Conservation (phyloP, 495 filamentous ascomycete species). For the Pyrenula massariospora region DNA sequence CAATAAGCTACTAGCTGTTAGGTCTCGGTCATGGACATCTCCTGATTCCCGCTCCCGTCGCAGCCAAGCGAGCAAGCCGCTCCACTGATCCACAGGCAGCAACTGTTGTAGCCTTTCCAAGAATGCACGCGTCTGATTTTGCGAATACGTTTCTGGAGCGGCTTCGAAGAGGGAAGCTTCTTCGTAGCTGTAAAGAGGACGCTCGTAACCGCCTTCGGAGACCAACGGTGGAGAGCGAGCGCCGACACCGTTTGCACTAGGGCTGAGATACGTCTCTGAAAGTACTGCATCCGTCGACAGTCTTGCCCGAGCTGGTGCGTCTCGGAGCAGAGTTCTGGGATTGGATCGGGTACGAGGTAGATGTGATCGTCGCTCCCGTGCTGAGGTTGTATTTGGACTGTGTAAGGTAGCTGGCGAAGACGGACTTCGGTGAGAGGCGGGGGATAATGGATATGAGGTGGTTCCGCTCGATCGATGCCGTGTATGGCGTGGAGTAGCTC, state of each 20-base stretch:
- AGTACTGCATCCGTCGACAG: neutral
- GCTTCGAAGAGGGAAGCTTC: neutral
- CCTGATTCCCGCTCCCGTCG: neutral
- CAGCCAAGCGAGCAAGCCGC: neutral
- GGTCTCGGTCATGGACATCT: neutral
- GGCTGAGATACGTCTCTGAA: neutral
- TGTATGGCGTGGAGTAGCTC: neutral
- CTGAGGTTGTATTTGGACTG: neutral
- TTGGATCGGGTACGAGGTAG: neutral
- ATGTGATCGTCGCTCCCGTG: neutral
- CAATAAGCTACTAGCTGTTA: neutral
- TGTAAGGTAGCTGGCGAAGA: slow-evolving; percentile 1
- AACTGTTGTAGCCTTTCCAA: neutral
- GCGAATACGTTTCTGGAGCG: neutral
- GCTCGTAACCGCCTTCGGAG: neutral
- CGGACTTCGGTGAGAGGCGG: neutral
- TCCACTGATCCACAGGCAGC: neutral
- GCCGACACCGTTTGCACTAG: neutral
- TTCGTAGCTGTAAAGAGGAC: neutral
- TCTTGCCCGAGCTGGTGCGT: neutral
- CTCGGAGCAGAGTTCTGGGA: neutral
- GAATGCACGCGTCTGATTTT: neutral
- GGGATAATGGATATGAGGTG: neutral
- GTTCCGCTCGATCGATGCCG: neutral
- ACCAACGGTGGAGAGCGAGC: neutral